Conservation (phyloP, 1,284 basidiomycete species). For the Austroboletus niveus region DNA sequence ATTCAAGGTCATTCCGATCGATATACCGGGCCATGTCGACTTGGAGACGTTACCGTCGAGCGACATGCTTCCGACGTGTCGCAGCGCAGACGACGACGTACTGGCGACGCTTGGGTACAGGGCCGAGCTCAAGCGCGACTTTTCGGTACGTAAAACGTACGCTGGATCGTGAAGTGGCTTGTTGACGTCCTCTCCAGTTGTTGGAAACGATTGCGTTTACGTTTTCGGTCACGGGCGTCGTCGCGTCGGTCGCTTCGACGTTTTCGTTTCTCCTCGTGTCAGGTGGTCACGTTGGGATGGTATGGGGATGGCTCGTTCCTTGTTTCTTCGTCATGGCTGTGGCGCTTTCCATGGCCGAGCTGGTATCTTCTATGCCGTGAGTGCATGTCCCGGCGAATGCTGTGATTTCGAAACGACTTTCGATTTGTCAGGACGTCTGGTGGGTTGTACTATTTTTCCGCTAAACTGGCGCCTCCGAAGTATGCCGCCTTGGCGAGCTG, state of each 20-base stretch:
- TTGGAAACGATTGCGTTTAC: constrained; percentile 67
- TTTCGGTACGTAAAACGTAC: constrained; percentile 50
- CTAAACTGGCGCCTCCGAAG: constrained; percentile 60
- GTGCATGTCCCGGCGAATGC: constrained; percentile 22
- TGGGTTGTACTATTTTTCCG: constrained; percentile 72
- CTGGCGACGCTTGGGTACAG: constrained; percentile 72
- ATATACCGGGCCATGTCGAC: not conserved
- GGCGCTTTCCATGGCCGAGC: constrained; percentile 68
- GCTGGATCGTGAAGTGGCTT: no score
- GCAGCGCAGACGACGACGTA: constrained; percentile 50
- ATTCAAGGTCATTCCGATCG: no score
- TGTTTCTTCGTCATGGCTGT: constrained; percentile 65
- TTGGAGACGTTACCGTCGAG: constrained; percentile 10
- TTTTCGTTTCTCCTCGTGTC: constrained; percentile 54
- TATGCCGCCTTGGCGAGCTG: constrained; percentile 65
- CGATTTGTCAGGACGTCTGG: constrained; percentile 52
- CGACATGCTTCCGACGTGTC: constrained; percentile 22
- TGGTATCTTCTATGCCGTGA: constrained; percentile 75
- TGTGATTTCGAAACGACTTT: constrained; percentile 1
- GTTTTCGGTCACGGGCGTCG: constrained; percentile 74
- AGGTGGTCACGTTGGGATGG: constrained; percentile 75
- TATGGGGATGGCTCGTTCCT: constrained; percentile 77
- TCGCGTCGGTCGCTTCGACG: constrained; percentile 67
- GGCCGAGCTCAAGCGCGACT: constrained; percentile 74
- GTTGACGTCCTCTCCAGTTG: constrained; percentile 35